Percentiles rank a stretch among this genome's conserved stretches.
Evolutionary conservation across 2,329 filamentous ascomycete genomes (phyloP).

Genomic region (Neonectria coccinea): DNA sequence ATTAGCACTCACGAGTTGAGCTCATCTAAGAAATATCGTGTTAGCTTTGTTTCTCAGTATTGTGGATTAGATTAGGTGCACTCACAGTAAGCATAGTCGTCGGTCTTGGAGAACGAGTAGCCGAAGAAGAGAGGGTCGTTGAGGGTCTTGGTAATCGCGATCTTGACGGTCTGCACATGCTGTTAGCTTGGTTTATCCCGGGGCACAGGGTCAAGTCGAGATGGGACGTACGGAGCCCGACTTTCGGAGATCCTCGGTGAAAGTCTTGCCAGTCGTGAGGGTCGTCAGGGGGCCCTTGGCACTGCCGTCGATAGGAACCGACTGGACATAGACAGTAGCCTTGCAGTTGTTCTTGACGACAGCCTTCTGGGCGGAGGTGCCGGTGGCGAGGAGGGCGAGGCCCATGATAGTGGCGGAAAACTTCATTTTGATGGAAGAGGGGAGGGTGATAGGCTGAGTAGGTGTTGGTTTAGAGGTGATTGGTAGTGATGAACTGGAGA

Average conservation of each 20-base stretch:
- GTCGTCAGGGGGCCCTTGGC: slow-evolving; percentile 49
- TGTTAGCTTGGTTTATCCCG: background rate
- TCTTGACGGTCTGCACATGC: slow-evolving; percentile 54
- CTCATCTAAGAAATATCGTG: slow-evolving; percentile 48
- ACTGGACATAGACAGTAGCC: slow-evolving; percentile 52
- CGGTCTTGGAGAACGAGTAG: slow-evolving; percentile 53
- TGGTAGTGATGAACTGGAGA: background rate
- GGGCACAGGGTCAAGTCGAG: background rate
- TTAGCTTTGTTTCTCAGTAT: slow-evolving; percentile 14
- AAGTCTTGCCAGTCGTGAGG: slow-evolving; percentile 49
- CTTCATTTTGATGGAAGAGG: slow-evolving; percentile 46
- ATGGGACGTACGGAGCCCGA: slow-evolving; percentile 51
- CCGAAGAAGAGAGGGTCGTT: slow-evolving; percentile 55
- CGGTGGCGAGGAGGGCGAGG: slow-evolving; percentile 49
- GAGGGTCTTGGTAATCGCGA: slow-evolving; percentile 54
- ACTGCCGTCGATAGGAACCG: slow-evolving; percentile 50
- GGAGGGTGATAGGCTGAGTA: background rate
- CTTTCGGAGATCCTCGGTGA: slow-evolving; percentile 50
- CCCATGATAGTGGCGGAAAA: slow-evolving; percentile 39
- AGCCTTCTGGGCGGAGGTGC: slow-evolving; percentile 51
- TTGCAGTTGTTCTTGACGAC: slow-evolving; percentile 53
- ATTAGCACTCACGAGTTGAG: slow-evolving; percentile 48
- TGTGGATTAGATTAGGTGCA: background rate
- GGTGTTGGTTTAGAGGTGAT: background rate
- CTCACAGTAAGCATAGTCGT: slow-evolving; percentile 56